phyloP scores from a whole-genome alignment of 2,329 filamentous ascomycete genomes.

The Keithomyces neogunnii region DNA sequence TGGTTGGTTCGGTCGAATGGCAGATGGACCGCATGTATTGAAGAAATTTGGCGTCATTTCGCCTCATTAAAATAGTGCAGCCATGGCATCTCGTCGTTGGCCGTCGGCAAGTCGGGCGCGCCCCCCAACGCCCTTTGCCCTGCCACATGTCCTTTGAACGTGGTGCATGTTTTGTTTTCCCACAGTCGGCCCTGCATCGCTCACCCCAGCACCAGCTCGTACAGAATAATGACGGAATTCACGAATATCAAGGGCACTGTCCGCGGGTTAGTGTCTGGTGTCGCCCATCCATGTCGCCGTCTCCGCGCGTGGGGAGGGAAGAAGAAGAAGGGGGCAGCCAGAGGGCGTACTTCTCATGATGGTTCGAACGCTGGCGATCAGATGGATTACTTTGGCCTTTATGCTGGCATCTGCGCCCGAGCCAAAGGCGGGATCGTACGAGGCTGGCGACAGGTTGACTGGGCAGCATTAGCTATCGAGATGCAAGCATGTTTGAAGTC shows the following conservation, averaged over 20 bases:
- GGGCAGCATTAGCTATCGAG: neutral
- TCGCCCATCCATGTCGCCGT: neutral
- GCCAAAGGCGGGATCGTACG: conserved; percentile 72
- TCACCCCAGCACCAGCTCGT: conserved; percentile 70
- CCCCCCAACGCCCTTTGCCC: neutral
- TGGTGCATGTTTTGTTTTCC: neutral
- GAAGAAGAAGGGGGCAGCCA: too few relatives aligned
- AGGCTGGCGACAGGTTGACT: conserved; percentile 67
- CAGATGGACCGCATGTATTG: neutral
- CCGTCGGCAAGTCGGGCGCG: neutral
- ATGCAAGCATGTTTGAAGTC: neutral
- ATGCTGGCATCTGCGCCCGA: conserved; percentile 64
- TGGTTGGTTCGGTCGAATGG: neutral
- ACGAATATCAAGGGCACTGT: conserved; percentile 80
- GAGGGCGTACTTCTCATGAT: conserved; percentile 70
- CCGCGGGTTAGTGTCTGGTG: neutral
- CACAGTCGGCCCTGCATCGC: neutral
- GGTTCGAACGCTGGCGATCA: conserved; percentile 84
- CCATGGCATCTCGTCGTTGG: neutral
- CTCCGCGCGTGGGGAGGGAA: neutral
- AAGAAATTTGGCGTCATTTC: neutral
- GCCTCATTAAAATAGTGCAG: neutral
- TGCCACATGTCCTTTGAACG: neutral
- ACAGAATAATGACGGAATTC: conserved; percentile 76
- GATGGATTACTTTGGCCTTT: conserved; percentile 78